Evolutionary conservation across 805 yeast genomes (phyloP), one percentile per base, ranked within the genome.

Genomic region (Clavispora santaluciae): DNA sequence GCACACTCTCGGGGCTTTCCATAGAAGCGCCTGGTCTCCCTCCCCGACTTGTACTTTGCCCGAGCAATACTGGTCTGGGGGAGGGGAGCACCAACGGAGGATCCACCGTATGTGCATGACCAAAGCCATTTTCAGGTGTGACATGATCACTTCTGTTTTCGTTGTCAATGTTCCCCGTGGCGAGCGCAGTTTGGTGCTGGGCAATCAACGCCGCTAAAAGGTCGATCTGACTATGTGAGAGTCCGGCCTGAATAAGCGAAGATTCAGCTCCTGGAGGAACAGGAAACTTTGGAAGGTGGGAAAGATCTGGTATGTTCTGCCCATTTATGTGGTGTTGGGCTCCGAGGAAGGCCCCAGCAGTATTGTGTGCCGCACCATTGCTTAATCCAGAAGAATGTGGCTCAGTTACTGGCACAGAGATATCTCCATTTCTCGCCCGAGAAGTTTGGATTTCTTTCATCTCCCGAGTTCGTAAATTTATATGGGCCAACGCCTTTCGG

Each of bases 181-280:
- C 49, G 22, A 56, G 36, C 29, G 54, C 44, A 9, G 49, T 44
- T 60, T 79, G 81, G 58, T 84, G 84, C 50, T 81, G 85, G 0
- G 89, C 90, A 23, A 84, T 77, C 38, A 84, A 67, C 0, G 86
- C 86, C 5, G 86, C 80, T 24, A 85, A 64, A 2, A 87, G 79
- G 52, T 82, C 86, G 11, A 85, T 83, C 56, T 85, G 93, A 26
- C 78, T 79, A 42, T 73, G 77, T 2, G 79, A 68, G 31, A 85
- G 68, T 0, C 93, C 93, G 2, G 82, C 87, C 6, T 78, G 75
- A 6, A 73, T 72, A 34, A 85, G 59, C 1, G 88, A 75, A 16
- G 70, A 61, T 46, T 78, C 75, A 2, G 90, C 91, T 9, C 88
- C 87, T 5, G 79, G 79, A 1, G 93, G 93, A 4, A 85, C 86